Evolutionary conservation across 345 rosid species (phyloP).

Genomic region (Salix udensis): DNA sequence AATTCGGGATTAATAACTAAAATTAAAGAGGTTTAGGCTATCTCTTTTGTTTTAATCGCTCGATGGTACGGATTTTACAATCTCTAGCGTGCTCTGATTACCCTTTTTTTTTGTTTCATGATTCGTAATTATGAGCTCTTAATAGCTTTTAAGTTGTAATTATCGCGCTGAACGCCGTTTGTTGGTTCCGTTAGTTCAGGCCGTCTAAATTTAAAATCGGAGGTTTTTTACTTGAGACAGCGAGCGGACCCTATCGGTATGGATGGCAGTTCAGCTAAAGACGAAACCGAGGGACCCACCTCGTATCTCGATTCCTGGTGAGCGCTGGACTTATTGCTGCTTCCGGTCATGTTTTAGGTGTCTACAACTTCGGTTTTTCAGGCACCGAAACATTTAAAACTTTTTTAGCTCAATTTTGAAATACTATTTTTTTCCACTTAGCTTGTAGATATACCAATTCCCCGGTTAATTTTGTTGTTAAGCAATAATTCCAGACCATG

Average conservation of each 20-base stretch:
- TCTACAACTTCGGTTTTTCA: no score
- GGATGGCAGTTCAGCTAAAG: conserved; percentile 1
- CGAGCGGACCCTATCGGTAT: conserved; percentile 15
- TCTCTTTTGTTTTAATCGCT: not conserved
- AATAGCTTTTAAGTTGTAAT: not conserved
- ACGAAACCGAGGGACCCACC: conserved; percentile 23
- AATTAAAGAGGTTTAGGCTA: no score
- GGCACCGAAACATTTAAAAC: no score
- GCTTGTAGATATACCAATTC: no score
- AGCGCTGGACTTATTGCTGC: conserved; percentile 2
- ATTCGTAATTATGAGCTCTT: conserved; percentile 9
- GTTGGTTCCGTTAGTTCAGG: conserved; percentile 7
- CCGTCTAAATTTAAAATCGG: not conserved
- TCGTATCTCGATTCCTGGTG: conserved; percentile 8
- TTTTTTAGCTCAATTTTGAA: no score
- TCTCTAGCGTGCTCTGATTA: not conserved
- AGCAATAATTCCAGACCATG: no score
- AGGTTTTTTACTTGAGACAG: not conserved
- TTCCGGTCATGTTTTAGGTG: no score
- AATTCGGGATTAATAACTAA: no score
- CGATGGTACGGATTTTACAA: conserved; percentile 5
- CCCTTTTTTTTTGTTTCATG: not conserved
- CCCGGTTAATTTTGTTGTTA: no score
- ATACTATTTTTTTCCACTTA: no score
- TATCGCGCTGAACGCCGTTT: conserved; percentile 20